Base-by-base conservation (phyloP, 305 asterid genomes). In the Fraxinus baroniana region DNA sequence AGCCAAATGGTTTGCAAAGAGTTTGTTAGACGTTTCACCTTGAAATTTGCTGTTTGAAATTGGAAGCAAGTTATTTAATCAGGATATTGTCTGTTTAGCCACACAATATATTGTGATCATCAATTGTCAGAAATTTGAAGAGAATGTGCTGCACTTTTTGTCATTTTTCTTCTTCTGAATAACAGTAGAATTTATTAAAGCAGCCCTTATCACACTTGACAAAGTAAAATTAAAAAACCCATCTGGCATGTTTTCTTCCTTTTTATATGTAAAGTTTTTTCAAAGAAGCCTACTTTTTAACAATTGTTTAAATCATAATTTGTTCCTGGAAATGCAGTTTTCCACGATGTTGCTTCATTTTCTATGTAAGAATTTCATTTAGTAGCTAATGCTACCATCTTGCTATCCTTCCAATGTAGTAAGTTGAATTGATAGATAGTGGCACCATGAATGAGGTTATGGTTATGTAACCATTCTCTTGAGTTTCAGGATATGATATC, bases 401-500 rank as follows among this genome's bases (percentile, higher is more conserved):
- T 10, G 37, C n/a, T 68, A 68, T 66, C 36, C 30, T 26, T 12
- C 17, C 12, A 26, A 24, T 66, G 36, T 66, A 66, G 28, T 72
- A 75, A 66, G 32, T 76, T 66, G 74, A 66, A 66, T 49, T 66
- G 32, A 24, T 68, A 28, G 74, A 37, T 28, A 0, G n/a, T 68
- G 36, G 41, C 22, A 70, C 75, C 5, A 13, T 70, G 36, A 35
- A 30, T 22, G 7, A 70, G 13, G n/a, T 66, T 10, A 66, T 66
- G 35, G 2, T 9, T 66, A 74, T 74, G 64, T 66, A 66, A 55
- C 22, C 79, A 33, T 35, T 44, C 78, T 76, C 71, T 39, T 78
- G 49, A 36, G 9, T 88, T 86, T 85, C 97, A 94, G 99, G 90
- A 37, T 90, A 87, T 84, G 91, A 89, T 79, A 85, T 93, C 79